Base-by-base conservation (phyloP, 805 yeast species). In the Starmerella vaccinii region DNA sequence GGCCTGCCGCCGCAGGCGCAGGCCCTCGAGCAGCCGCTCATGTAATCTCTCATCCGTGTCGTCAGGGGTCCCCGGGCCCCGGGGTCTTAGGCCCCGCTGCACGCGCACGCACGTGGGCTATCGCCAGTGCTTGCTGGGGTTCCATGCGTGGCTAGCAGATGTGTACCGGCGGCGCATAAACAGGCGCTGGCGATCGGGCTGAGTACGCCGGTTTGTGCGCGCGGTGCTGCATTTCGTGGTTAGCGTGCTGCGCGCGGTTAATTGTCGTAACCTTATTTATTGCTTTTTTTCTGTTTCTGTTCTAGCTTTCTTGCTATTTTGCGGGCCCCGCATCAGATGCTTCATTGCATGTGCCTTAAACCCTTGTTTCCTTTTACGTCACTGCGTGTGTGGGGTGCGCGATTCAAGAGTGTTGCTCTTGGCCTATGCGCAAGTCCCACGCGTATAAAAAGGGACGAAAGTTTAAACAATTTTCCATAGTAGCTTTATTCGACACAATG, bases 1-100 rank as follows among this genome's bases (percentile, higher is more conserved):
- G 95, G 95, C 1, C 72, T 85, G 51, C 90, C 94, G 9, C 94
- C 95, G 2, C 53, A 55, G 38, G 24, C 21, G n/a, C 51, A n/a
- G 6, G 38, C 38, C 18, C 2, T 12, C 12, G 38, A 34, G 38
- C 38, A 15, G 10, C 38, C 38, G 38, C 13, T 34, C 18, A 16
- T 34, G 38, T 34, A 16, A 34, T 34, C 38, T 21, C n/a, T n/a
- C n/a, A n/a, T n/a, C n/a, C n/a, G n/a, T n/a, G n/a, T n/a, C n/a
- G n/a, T n/a, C n/a, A n/a, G n/a, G n/a, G n/a, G n/a, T n/a, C n/a
- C n/a, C n/a, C n/a, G n/a, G n/a, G n/a, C n/a, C n/a, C n/a, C n/a
- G n/a, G n/a, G n/a, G n/a, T n/a, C n/a, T n/a, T n/a, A n/a, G n/a
- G n/a, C n/a, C n/a, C 22, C n/a, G 22, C 19, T 34, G 38, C 38